Percentiles rank a stretch among this genome's conserved stretches.
Conservation (phyloP, 257 asterid genomes). For the Rauvolfia tetraphylla region DNA sequence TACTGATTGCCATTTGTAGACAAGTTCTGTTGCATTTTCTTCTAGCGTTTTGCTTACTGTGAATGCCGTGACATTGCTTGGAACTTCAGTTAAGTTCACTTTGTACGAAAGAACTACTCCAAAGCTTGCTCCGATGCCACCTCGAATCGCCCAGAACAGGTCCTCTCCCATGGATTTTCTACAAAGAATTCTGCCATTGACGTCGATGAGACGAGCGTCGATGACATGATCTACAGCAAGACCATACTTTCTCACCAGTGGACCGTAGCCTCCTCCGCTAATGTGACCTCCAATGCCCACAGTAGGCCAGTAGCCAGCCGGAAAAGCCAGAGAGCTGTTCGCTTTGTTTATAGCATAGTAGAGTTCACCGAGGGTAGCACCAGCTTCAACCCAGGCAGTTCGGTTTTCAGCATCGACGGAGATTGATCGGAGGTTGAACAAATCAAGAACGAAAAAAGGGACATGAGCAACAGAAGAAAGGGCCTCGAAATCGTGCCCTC, state of each 20-base stretch:
- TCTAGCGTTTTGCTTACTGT: neutral
- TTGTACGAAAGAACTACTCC: neutral
- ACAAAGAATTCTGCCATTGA: constrained; percentile 13
- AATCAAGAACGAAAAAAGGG: constrained; percentile 19
- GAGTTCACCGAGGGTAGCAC: constrained; percentile 18
- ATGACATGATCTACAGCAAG: constrained; percentile 14
- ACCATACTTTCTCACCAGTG: constrained; percentile 11
- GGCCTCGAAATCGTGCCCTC: constrained; percentile 22
- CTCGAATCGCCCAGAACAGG: constrained; percentile 5
- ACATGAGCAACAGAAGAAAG: constrained; percentile 8
- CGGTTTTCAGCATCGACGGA: neutral
- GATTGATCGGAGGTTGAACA: constrained; percentile 17
- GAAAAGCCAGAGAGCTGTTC: constrained; percentile 2
- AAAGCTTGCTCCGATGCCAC: constrained; percentile 4
- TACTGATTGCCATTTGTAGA: constrained; percentile 6
- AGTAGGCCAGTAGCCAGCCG: constrained; percentile 21
- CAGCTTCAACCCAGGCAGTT: constrained; percentile 23
- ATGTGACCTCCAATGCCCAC: constrained; percentile 20
- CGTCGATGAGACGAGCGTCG: constrained; percentile 17
- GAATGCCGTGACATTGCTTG: neutral
- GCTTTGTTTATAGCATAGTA: constrained; percentile 2
- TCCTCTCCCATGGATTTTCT: constrained; percentile 9
- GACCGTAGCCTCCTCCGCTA: constrained; percentile 22
- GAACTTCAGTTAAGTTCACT: neutral
- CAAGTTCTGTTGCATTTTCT: neutral